phyloP scores from a whole-genome alignment of 1,139 yeast species.

The Meyerozyma guilliermondii region DNA sequence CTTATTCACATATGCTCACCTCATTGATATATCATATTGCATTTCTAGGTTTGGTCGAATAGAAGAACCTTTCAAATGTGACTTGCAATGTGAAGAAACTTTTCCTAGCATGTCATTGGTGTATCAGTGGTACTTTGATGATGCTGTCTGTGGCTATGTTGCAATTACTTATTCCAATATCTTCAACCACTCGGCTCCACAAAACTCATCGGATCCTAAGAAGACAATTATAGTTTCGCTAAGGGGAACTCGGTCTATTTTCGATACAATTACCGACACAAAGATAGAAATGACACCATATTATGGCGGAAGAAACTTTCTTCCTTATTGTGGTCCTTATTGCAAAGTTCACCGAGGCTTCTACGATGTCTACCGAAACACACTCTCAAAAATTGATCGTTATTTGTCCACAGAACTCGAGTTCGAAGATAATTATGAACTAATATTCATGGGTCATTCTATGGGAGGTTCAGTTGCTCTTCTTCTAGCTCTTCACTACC shows the following conservation, averaged over 20 bases:
- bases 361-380: constrained; percentile 25
- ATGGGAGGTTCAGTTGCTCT: constrained; percentile 47
- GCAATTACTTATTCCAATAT: constrained; percentile 30
- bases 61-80: constrained; percentile 42
- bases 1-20: constrained; percentile 27
- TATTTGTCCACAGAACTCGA: constrained; percentile 18
- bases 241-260: constrained; percentile 45
- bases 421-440: constrained; percentile 23
- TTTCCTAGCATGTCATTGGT: constrained; percentile 40
- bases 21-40: constrained; percentile 48
- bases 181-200: constrained; percentile 13
- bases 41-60: constrained; percentile 32
- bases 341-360: constrained; percentile 50
- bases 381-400: constrained; percentile 24
- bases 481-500: constrained; percentile 32
- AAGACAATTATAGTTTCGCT: constrained; percentile 37
- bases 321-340: constrained; percentile 28
- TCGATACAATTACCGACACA: constrained; percentile 42
- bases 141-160: constrained; percentile 35
- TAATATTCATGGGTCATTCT: constrained; percentile 46
- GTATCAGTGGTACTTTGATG: constrained; percentile 44
- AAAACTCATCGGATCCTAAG: constrained; percentile 7
- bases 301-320: constrained; percentile 17
- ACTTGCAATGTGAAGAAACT: constrained; percentile 30
- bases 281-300: constrained; percentile 35